These are phyloP conservation scores for Umbilicus rupestris DNA, from an alignment of 164 flowering plant genomes.

Conservation along the genomic window DNA sequence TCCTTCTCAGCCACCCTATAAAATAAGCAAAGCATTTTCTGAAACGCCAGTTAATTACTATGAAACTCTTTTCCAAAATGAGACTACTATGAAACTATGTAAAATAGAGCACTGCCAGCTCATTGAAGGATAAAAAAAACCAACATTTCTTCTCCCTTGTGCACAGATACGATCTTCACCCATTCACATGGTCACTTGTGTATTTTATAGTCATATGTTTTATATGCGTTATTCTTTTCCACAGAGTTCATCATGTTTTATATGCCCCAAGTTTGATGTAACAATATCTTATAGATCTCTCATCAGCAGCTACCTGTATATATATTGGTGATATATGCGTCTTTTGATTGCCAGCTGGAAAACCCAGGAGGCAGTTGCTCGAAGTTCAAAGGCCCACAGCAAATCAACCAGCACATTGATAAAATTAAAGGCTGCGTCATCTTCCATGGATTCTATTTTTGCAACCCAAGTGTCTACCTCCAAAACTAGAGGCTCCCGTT, in stretches of 20 bases:
- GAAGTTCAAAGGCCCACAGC: slow-evolving; percentile 91
- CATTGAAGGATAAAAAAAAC: neutral
- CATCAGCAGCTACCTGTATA: slow-evolving; percentile 51
- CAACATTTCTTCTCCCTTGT: neutral
- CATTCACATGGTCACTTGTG: neutral
- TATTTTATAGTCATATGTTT: no score
- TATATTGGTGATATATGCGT: slow-evolving; percentile 49
- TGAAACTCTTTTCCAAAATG: neutral
- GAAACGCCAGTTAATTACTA: neutral
- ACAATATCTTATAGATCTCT: neutral
- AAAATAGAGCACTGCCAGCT: neutral
- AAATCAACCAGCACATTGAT: slow-evolving; percentile 83
- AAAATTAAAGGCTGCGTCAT: slow-evolving; percentile 81
- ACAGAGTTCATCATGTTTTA: no score
- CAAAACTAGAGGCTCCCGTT: slow-evolving; percentile 41
- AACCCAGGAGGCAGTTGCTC: slow-evolving; percentile 94
- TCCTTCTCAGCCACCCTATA: slow-evolving; percentile 89
- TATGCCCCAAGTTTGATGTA: neutral
- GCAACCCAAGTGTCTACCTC: slow-evolving; percentile 54
- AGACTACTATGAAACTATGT: neutral
- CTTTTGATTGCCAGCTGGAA: slow-evolving; percentile 81
- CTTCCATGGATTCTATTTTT: slow-evolving; percentile 52
- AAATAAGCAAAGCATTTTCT: slow-evolving; percentile 5
- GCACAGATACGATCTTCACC: neutral
- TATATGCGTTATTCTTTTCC: no score